These are phyloP conservation scores for Rosellinia necatrix DNA, from an alignment of 2,329 filamentous ascomycete species.

Conservation along the genomic window DNA sequence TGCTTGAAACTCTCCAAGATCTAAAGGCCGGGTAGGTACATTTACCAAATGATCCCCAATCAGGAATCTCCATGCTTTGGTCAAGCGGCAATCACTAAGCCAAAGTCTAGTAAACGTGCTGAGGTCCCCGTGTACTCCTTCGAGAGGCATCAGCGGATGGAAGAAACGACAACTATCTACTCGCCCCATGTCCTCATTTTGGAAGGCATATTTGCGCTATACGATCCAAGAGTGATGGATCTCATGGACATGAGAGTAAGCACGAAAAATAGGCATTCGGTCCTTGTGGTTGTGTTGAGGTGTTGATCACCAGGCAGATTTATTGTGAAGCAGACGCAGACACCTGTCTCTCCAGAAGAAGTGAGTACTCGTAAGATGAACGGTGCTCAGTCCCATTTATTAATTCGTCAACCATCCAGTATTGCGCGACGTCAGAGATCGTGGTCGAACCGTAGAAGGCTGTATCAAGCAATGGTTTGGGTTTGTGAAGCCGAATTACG, in stretches of 20 bases:
- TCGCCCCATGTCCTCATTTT: slow-evolving; percentile 94
- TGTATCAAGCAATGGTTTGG: slow-evolving; percentile 98
- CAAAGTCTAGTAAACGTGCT: slow-evolving; percentile 69
- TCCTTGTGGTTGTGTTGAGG: slow-evolving; percentile 19
- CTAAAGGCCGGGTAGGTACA: slow-evolving; percentile 82
- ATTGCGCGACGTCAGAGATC: slow-evolving; percentile 83
- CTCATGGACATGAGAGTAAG: slow-evolving; percentile 85
- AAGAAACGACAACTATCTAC: slow-evolving; percentile 85
- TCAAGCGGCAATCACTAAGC: slow-evolving; percentile 18
- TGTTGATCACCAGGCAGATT: slow-evolving; percentile 59
- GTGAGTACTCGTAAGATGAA: slow-evolving; percentile 54
- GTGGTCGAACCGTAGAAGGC: slow-evolving; percentile 89
- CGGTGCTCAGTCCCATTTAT: not conserved
- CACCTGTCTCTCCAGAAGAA: slow-evolving; percentile 85
- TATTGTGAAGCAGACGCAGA: slow-evolving; percentile 97
- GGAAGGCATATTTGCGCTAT: slow-evolving; percentile 93
- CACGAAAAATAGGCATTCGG: not conserved
- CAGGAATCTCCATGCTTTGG: not conserved
- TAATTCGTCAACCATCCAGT: slow-evolving; percentile 53
- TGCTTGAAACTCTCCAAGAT: slow-evolving; percentile 79
- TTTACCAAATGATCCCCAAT: not conserved
- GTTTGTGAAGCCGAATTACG: slow-evolving; percentile 96
- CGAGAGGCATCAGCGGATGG: slow-evolving; percentile 80
- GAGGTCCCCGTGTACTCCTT: slow-evolving; percentile 97
- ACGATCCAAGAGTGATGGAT: slow-evolving; percentile 83